phyloP scores from a whole-genome alignment of 495 filamentous ascomycete species.

The Bryoglossum gracile region DNA sequence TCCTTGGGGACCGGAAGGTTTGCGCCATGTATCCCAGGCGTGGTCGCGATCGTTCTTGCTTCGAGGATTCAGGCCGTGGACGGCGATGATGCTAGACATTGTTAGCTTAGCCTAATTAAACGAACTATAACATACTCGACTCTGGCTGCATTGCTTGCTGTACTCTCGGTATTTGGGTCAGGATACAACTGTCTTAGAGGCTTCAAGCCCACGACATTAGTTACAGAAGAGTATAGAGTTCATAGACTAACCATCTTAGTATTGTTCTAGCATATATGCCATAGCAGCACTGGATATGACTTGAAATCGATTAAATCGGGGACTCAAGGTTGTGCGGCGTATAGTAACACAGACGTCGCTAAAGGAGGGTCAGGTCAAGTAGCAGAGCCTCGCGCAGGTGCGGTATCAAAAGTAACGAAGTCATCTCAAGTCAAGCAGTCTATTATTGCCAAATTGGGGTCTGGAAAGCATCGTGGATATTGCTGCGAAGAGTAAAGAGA shows the following conservation, averaged over 20 bases:
- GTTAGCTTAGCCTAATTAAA: not conserved
- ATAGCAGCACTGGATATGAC: too few relatives aligned
- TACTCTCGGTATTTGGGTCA: slow-evolving; percentile 4
- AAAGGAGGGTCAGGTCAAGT: too few relatives aligned
- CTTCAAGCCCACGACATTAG: slow-evolving; percentile 12
- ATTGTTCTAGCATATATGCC: too few relatives aligned
- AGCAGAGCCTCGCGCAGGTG: too few relatives aligned
- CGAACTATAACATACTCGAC: slow-evolving; percentile 13
- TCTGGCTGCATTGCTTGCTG: slow-evolving; percentile 7
- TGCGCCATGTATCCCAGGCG: slow-evolving; percentile 31
- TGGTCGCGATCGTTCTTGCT: slow-evolving; percentile 22
- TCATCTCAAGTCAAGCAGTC: too few relatives aligned
- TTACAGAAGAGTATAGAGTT: not conserved
- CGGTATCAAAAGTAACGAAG: too few relatives aligned
- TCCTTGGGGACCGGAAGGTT: slow-evolving; percentile 12
- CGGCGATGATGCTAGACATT: slow-evolving; percentile 25
- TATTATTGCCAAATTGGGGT: too few relatives aligned
- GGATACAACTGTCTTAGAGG: slow-evolving; percentile 17
- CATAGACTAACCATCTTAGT: slow-evolving; percentile 5
- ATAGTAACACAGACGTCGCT: too few relatives aligned
- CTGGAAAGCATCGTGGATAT: too few relatives aligned
- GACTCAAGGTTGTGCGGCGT: too few relatives aligned
- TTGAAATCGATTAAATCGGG: too few relatives aligned
- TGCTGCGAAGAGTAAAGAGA: too few relatives aligned
- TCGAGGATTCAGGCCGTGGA: slow-evolving; percentile 30